Evolutionary conservation across 163 green algal genomes (phyloP).

Genomic region (Scenedesmus sp.): DNA sequence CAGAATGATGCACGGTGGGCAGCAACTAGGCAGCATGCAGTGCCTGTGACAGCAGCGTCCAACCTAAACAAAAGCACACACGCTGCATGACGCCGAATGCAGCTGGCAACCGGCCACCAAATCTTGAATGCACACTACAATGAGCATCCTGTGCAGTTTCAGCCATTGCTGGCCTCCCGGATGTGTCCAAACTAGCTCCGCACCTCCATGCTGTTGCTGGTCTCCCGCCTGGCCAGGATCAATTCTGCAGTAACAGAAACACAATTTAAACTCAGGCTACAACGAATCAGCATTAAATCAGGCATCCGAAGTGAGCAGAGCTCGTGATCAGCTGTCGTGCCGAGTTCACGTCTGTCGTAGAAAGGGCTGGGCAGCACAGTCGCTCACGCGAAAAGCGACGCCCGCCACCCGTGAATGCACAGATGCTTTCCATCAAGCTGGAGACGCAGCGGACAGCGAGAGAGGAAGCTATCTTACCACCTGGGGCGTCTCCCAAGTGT

Average conservation of each 20-base stretch:
- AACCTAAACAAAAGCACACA: background rate
- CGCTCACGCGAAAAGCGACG: constrained; percentile 47
- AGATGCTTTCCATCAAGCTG: constrained; percentile 12
- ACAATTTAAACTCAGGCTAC: background rate
- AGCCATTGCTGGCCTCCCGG: background rate
- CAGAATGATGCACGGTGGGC: too few relatives aligned
- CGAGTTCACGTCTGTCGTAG: background rate
- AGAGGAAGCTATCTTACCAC: constrained; percentile 29
- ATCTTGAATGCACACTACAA: too few relatives aligned
- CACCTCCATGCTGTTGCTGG: constrained; percentile 44
- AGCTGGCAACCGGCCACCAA: background rate
- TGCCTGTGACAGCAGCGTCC: background rate
- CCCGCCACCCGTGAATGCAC: constrained; percentile 48
- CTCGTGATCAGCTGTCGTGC: background rate
- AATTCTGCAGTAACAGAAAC: constrained; percentile 6
- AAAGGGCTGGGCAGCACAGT: background rate
- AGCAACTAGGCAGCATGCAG: too few relatives aligned
- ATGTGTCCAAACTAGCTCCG: background rate
- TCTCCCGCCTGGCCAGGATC: constrained; percentile 19
- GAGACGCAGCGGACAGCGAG: constrained; percentile 30
- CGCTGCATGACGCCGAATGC: background rate
- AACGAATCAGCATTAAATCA: background rate
- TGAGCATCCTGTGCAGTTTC: background rate
- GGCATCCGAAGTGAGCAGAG: background rate
- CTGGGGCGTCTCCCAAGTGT: constrained; percentile 38